A percentile compares a stretch with the other conserved stretches of the same genome.
These are phyloP conservation scores for Fistulinella staudtii DNA, from an alignment of 1,284 basidiomycete genomes.

Conservation along the genomic window DNA sequence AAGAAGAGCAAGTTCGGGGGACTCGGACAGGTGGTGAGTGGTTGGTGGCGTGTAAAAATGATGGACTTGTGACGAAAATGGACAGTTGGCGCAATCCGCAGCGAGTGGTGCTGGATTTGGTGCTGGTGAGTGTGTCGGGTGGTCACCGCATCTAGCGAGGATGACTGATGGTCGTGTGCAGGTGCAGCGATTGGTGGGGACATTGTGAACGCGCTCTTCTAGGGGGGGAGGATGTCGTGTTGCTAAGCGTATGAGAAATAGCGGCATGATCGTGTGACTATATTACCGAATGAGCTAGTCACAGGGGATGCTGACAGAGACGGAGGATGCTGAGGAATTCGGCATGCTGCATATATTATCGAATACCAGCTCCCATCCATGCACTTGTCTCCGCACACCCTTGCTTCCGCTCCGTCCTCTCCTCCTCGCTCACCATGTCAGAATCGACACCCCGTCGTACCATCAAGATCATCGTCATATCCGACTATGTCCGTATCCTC, in stretches of 20 bases:
- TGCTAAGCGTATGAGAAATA: constrained; percentile 22
- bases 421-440: constrained; percentile 19
- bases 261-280: constrained; percentile 21
- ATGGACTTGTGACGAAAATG: not conserved
- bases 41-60: not conserved
- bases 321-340: constrained; percentile 31
- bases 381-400: constrained; percentile 8
- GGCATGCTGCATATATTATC: constrained; percentile 26
- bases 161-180: constrained; percentile 10
- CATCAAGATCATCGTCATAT: constrained; percentile 65
- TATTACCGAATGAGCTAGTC: constrained; percentile 15
- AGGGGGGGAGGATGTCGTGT: constrained; percentile 9
- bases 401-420: not conserved
- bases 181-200: constrained; percentile 47
- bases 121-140: constrained; percentile 41
- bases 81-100: constrained; percentile 55
- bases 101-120: constrained; percentile 61
- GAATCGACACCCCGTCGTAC: constrained; percentile 31
- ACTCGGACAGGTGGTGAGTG: constrained; percentile 53
- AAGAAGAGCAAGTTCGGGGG: constrained; percentile 62
- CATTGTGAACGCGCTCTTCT: constrained; percentile 45
- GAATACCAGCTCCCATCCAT: constrained; percentile 26
- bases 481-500: constrained; percentile 57
- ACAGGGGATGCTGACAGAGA: constrained; percentile 32
- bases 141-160: not conserved